Evolutionary conservation across 1,284 basidiomycete genomes (phyloP).

Genomic region (Clitocybe nebularis): DNA sequence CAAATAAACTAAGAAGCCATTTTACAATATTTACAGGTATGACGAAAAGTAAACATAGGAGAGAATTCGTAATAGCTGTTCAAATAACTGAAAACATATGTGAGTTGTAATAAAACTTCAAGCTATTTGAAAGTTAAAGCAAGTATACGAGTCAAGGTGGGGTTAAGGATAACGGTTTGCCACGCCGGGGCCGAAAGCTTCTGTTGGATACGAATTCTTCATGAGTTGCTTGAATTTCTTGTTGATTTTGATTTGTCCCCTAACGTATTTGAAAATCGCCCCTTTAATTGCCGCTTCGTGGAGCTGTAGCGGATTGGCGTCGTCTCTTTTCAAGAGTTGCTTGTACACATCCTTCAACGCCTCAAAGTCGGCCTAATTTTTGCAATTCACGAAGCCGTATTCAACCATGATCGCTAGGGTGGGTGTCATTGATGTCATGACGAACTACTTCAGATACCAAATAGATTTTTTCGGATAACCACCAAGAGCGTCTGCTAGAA

Average conservation of each 20-base stretch:
- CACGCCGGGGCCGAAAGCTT: too few relatives aligned
- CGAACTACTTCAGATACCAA: constrained; percentile 35
- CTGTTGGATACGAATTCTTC: constrained; percentile 24
- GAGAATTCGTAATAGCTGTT: too few relatives aligned
- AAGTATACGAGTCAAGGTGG: too few relatives aligned
- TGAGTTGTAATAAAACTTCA: too few relatives aligned
- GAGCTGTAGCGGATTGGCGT: constrained; percentile 27
- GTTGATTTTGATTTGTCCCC: constrained; percentile 15
- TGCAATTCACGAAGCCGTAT: constrained; percentile 37
- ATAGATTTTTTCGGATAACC: constrained; percentile 26
- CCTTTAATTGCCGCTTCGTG: constrained; percentile 32
- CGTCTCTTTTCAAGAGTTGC: constrained; percentile 20
- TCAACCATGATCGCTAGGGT: constrained; percentile 22
- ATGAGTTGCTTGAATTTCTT: constrained; percentile 23
- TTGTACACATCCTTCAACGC: constrained; percentile 29
- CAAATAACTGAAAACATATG: too few relatives aligned
- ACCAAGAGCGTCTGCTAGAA: constrained; percentile 26
- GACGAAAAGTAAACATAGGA: too few relatives aligned
- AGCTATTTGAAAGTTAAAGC: too few relatives aligned
- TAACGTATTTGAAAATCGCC: constrained; percentile 26
- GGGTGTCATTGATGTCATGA: constrained; percentile 14
- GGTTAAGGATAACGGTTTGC: too few relatives aligned
- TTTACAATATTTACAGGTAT: too few relatives aligned
- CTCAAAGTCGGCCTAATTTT: constrained; percentile 18
- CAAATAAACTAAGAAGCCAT: too few relatives aligned